Evolutionary conservation across 2,329 filamentous ascomycete genomes (phyloP).

Genomic region (Xylariomycetidae sp.): DNA sequence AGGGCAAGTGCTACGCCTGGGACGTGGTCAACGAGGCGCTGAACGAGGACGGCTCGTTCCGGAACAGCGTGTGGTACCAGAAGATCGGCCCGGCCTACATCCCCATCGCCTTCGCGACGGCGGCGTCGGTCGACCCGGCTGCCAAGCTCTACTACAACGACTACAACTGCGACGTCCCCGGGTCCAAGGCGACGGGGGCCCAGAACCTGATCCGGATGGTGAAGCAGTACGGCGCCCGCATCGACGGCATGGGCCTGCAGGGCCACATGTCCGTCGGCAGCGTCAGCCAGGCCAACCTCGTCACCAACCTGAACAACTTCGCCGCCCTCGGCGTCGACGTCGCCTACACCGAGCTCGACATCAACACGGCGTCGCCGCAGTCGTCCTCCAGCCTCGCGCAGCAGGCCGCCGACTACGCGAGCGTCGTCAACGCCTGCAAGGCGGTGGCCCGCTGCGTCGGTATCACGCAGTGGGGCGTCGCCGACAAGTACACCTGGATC

Average conservation of each 20-base stretch:
- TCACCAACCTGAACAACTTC: slow-evolving; percentile 39
- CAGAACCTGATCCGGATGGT: slow-evolving; percentile 27
- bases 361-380: slow-evolving; percentile 20
- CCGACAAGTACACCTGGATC: slow-evolving; percentile 35
- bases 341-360: slow-evolving; percentile 51
- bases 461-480: slow-evolving; percentile 34
- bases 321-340: slow-evolving; percentile 43
- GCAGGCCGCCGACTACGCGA: slow-evolving; percentile 41
- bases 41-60: slow-evolving; percentile 48
- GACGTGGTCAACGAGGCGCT: slow-evolving; percentile 56
- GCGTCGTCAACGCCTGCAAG: slow-evolving; percentile 29
- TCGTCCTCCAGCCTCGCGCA: slow-evolving; percentile 14
- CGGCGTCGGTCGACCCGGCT: slow-evolving; percentile 40
- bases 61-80: slow-evolving; percentile 44
- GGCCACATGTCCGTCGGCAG: slow-evolving; percentile 28
- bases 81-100: slow-evolving; percentile 49
- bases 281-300: slow-evolving; percentile 24
- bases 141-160: slow-evolving; percentile 59
- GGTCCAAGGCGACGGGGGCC: slow-evolving; percentile 30
- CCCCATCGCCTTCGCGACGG: slow-evolving; percentile 45
- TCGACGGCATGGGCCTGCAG: slow-evolving; percentile 50
- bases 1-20: slow-evolving; percentile 49
- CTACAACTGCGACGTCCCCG: slow-evolving; percentile 46
- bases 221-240: slow-evolving; percentile 36
- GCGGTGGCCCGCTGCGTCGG: slow-evolving; percentile 30